Evolutionary conservation across 164 flowering plant genomes (phyloP).

Genomic region (Stephania cephalantha): DNA sequence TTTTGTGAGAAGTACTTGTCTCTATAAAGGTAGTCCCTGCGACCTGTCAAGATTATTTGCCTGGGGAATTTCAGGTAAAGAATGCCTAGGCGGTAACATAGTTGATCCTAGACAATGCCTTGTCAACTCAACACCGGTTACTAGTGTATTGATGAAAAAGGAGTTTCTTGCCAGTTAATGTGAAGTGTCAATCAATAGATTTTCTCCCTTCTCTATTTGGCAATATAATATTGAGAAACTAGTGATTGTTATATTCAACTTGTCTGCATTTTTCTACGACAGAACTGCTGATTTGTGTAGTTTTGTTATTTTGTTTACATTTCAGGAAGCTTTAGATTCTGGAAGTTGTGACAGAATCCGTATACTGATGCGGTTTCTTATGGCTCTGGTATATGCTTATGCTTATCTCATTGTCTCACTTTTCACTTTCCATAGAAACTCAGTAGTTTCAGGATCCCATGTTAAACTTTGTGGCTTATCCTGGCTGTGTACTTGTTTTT

Average conservation of each 20-base stretch:
- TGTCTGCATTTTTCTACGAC: too few relatives aligned
- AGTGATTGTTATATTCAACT: background rate
- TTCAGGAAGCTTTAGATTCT: slow-evolving; percentile 69
- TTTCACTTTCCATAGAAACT: background rate
- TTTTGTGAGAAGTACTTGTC: too few relatives aligned
- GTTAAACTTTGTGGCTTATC: background rate
- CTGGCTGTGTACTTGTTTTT: background rate
- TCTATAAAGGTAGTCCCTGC: too few relatives aligned
- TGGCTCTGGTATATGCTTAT: slow-evolving; percentile 57
- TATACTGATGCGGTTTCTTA: slow-evolving; percentile 74
- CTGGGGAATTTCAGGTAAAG: too few relatives aligned
- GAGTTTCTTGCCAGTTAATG: background rate
- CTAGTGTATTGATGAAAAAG: background rate
- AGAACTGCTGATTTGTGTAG: background rate
- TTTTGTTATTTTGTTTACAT: slow-evolving; percentile 5
- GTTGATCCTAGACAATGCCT: too few relatives aligned
- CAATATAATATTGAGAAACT: background rate
- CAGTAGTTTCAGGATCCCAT: background rate
- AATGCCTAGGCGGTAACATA: too few relatives aligned
- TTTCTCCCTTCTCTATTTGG: background rate
- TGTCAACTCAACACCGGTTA: too few relatives aligned
- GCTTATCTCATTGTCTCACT: slow-evolving; percentile 1
- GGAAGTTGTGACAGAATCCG: slow-evolving; percentile 74
- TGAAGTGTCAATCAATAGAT: background rate
- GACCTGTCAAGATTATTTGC: too few relatives aligned